Evolutionary conservation across 1,139 yeast species (phyloP), one percentile per base, ranked within the genome.

Genomic region (Candida tunisiensis): DNA sequence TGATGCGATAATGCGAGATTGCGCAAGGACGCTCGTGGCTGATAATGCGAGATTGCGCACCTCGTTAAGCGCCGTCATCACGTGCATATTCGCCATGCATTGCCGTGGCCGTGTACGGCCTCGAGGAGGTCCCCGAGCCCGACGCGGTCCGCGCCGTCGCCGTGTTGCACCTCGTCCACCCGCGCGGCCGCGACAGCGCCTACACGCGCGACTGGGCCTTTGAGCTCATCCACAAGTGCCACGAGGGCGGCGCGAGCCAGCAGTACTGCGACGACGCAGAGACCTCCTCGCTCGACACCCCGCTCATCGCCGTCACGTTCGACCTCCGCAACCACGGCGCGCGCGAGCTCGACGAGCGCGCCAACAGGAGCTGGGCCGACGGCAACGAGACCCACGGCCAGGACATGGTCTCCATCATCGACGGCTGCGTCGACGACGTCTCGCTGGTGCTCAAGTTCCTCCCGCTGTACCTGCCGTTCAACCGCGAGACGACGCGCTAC

Each of bases 141-240:
- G 40, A 62, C 74, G 30, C 75, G 71, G 21, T 95, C 95, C 39
- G 93, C 85, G 31, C 82, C 96, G 27, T 80, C 77, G 57, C 96
- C 73, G 44, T 20, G 4, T n/a, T 20, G 14, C n/a, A 14, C 22
- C 9, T 39, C 7, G 41, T 29, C 21, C 45, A 42, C 25, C 45
- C 45, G 15, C 38, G 47, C 14, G 26, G 31, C 18, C 33, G 33
- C 10, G 31, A 34, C 25, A 27, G 39, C 32, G 26, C 28, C 19
- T 35, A 34, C 29, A 28, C 37, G 19, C 26, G 30, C 16, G 27
- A 29, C 19, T 23, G 40, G 17, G 43, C 45, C 11, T 25, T 28
- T 19, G 35, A 33, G 21, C 21, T 42, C 16, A 21, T 28, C 8
- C 23, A 29, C n/a, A 17, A 30, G 9, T 30, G 18, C 16, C 8